These are phyloP conservation scores for Sporothrix mexicana DNA, from an alignment of 2,329 filamentous ascomycete species.

Conservation along the genomic window DNA sequence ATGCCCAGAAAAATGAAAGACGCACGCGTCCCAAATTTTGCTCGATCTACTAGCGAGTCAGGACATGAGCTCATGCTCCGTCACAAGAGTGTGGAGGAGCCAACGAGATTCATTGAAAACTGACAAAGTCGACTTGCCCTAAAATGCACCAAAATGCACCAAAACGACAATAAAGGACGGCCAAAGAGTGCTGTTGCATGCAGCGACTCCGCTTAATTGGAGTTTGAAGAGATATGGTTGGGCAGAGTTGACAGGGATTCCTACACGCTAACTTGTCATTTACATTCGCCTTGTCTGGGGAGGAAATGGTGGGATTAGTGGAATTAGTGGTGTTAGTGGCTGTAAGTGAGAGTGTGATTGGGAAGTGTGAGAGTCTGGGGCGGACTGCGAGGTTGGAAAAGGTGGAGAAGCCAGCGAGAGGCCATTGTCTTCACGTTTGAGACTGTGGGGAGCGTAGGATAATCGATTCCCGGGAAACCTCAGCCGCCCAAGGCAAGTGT, in stretches of 20 bases:
- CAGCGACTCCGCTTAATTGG: conserved; percentile 5
- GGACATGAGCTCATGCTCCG: conserved; percentile 23
- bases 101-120: not conserved
- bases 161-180: too few relatives aligned
- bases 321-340: conserved; percentile 3
- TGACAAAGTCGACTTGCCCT: too few relatives aligned
- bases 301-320: not conserved
- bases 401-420: not conserved
- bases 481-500: conserved; percentile 25
- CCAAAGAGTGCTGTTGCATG: not conserved
- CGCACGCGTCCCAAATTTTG: not conserved
- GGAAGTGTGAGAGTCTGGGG: not conserved
- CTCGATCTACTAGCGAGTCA: conserved; percentile 1
- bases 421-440: too few relatives aligned
- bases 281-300: not conserved
- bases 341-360: not conserved
- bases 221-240: not conserved
- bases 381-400: not conserved
- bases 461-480: conserved; percentile 20
- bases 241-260: not conserved
- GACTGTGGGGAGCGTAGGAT: conserved; percentile 1
- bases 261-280: not conserved
- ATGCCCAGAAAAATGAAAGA: not conserved
- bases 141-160: not conserved
- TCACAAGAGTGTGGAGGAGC: conserved; percentile 21